Base-by-base conservation (phyloP, 192 early-diverging fungal species). In the Chytriomyces confervae region DNA sequence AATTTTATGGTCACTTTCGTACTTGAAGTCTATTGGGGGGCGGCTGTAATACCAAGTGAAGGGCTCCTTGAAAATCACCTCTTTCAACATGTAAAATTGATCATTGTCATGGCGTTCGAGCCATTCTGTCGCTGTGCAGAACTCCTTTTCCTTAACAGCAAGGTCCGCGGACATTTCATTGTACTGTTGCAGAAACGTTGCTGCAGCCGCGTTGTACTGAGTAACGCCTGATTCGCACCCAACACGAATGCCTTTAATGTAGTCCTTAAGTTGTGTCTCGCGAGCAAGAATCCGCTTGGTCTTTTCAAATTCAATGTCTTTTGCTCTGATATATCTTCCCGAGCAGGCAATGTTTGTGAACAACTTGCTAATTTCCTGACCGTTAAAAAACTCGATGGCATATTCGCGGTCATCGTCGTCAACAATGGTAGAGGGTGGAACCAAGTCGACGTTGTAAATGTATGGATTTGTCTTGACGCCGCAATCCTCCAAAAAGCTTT, bases 321-420 rank as follows among this genome's bases (percentile, higher is more conserved):
- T 13, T n/a, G 48, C 67, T 27, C 48, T 49, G 46, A 69, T 36
- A 48, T 16, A 24, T 9, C 46, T 27, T 9, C 9, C 13, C 10
- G 47, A 69, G 20, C 44, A 16, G 18, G 48, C 24, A 69, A 69
- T 49, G 13, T 27, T 16, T 11, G 44, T 9, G 46, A 69, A 69
- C 67, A 69, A 24, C 18, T 36, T 69, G 67, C 24, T 69, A 16
- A 69, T 69, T 69, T 69, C 67, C 10, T 13, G 11, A 49, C 48
- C 48, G 46, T 9, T 69, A 9, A 69, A 46, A 49, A 47, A 69
- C 24, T 69, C 67, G 16, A 24, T 69, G 36, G 48, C 67, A 69
- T 47, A 49, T 47, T 69, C 67, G 46, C 67, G 67, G 48, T 24
- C 13, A 49, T 48, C 24, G 53, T 60, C 53, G 23, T 13, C 18